Evolutionary conservation across 75 land plant genomes (phyloP).

Genomic region (Adiantum capillusveneris): DNA sequence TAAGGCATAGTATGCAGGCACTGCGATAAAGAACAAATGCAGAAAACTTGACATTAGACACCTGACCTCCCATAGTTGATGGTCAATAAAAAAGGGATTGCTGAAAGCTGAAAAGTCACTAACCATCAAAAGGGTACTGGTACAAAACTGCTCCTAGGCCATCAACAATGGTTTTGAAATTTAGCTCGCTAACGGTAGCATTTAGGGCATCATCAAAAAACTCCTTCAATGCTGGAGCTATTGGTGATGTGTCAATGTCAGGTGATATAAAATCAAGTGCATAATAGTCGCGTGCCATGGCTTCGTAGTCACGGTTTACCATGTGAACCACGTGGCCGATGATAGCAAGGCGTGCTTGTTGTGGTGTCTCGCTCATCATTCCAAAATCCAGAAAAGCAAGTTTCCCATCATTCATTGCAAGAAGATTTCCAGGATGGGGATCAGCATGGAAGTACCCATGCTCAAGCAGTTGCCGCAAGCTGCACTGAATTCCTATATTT

Average conservation of each 20-base stretch:
- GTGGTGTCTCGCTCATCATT: constrained; percentile 99
- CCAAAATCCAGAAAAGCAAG: constrained; percentile 99
- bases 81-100: too few relatives aligned
- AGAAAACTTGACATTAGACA: too few relatives aligned
- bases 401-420: constrained; percentile 92
- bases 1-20: constrained; percentile 96
- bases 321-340: constrained; percentile 98
- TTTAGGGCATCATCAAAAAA: constrained; percentile 94
- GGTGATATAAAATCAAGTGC: constrained; percentile 80
- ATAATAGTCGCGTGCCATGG: constrained; percentile 96
- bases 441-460: constrained; percentile 99
- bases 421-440: constrained; percentile 98
- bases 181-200: constrained; percentile 91
- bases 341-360: constrained; percentile 83
- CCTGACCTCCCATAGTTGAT: too few relatives aligned
- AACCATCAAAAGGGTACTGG: constrained; percentile 92
- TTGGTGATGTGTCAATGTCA: constrained; percentile 88
- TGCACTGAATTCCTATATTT: constrained; percentile 92
- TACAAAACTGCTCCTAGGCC: constrained; percentile 94
- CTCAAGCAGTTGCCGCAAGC: constrained; percentile 90
- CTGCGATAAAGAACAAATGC: constrained; percentile 42
- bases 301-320: constrained; percentile 99
- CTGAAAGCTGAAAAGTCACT: not conserved
- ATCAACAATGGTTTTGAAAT: constrained; percentile 95
- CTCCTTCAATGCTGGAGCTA: constrained; percentile 74